Percentiles rank a stretch among this genome's conserved stretches.
Conservation (phyloP, 176 grass and related monocot genomes). For the Microstegium vimineum region DNA sequence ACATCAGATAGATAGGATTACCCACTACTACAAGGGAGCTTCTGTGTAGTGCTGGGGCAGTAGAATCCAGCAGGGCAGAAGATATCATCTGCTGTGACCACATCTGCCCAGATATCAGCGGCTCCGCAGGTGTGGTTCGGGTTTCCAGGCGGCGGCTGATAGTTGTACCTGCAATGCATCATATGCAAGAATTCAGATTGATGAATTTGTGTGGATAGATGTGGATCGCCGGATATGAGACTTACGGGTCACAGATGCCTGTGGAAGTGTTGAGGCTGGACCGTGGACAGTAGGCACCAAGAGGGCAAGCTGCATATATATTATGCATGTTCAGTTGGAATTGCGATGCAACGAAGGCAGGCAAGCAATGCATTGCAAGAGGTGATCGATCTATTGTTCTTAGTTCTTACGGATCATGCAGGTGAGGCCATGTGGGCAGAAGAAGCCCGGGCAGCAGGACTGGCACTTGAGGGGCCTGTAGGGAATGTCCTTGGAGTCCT, state of each 20-base stretch:
- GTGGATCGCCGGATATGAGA: not conserved
- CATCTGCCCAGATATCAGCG: constrained; percentile 84
- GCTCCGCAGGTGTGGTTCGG: constrained; percentile 84
- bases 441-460: constrained; percentile 84
- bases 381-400: not conserved
- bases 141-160: constrained; percentile 73
- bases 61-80: constrained; percentile 94
- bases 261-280: constrained; percentile 69
- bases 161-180: constrained; percentile 58
- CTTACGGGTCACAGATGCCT: constrained; percentile 91
- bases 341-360: not conserved
- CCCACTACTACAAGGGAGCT: constrained; percentile 96
- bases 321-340: not conserved
- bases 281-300: constrained; percentile 82
- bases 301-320: constrained; percentile 73
- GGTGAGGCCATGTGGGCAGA: constrained; percentile 90
- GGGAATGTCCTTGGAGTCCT: constrained; percentile 55
- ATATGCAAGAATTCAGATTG: not conserved
- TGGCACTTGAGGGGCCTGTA: constrained; percentile 49
- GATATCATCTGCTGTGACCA: constrained; percentile 53
- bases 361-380: too few relatives aligned
- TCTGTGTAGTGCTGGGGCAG: constrained; percentile 85
- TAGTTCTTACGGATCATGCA: constrained; percentile 99
- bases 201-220: too few relatives aligned
- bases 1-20: constrained; percentile 69